phyloP scores from a whole-genome alignment of 1,284 basidiomycete genomes.

The Ceratobasidium sp. region DNA sequence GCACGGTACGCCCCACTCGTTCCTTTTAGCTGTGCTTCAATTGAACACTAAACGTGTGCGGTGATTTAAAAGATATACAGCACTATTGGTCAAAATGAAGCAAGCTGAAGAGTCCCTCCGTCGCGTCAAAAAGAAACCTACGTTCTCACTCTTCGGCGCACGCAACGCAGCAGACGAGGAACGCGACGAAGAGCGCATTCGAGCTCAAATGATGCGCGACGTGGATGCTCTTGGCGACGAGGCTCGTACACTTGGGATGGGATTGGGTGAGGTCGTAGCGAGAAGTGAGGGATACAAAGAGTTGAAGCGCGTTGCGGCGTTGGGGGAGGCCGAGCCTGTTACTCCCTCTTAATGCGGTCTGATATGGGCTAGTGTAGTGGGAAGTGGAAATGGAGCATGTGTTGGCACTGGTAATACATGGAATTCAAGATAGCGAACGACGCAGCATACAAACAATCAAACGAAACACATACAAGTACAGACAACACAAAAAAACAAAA shows the following conservation, averaged over 20 bases:
- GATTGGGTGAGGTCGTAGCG: conserved; percentile 22
- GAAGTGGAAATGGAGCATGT: neutral
- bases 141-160: conserved; percentile 79
- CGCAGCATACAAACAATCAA: neutral
- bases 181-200: conserved; percentile 82
- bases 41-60: neutral
- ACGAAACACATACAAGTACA: neutral
- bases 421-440: neutral
- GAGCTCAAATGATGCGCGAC: conserved; percentile 86
- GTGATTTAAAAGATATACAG: conserved; percentile 55
- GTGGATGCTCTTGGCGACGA: conserved; percentile 84
- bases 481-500: conserved; percentile 11
- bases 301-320: conserved; percentile 34
- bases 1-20: conserved; percentile 63
- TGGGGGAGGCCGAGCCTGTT: conserved; percentile 27
- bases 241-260: conserved; percentile 67
- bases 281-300: conserved; percentile 34
- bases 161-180: conserved; percentile 66
- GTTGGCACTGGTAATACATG: neutral
- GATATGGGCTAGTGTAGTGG: neutral
- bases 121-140: conserved; percentile 82
- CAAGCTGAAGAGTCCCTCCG: conserved; percentile 90
- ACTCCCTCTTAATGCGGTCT: conserved; percentile 18
- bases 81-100: conserved; percentile 78
- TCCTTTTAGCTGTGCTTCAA: neutral